These are phyloP conservation scores for Naganishia vishniacii DNA, from an alignment of 768 basidiomycete genomes.

Conservation along the genomic window DNA sequence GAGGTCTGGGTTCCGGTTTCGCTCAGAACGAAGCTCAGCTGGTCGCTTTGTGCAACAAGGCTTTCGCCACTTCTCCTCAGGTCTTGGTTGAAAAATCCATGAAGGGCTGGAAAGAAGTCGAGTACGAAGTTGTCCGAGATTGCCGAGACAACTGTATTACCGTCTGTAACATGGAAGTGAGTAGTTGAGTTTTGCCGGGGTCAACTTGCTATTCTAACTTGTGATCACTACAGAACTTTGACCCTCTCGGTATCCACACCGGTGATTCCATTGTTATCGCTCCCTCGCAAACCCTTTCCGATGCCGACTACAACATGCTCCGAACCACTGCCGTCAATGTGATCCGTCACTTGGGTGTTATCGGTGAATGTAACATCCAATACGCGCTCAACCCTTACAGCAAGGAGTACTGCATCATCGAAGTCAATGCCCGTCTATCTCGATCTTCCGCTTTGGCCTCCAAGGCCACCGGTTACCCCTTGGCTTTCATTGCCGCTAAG, in stretches of 20 bases:
- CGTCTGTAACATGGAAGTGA: slow-evolving; percentile 99
- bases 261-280: slow-evolving; percentile 98
- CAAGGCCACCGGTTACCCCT: slow-evolving; percentile 95
- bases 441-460: slow-evolving; percentile 96
- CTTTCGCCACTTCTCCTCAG: slow-evolving; percentile 95
- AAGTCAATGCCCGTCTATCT: slow-evolving; percentile 96
- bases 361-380: slow-evolving; percentile 99
- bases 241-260: slow-evolving; percentile 95
- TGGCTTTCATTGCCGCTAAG: slow-evolving; percentile 97
- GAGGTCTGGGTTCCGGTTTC: slow-evolving; percentile 91
- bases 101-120: slow-evolving; percentile 99
- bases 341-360: slow-evolving; percentile 93
- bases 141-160: slow-evolving; percentile 98
- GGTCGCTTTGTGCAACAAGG: slow-evolving; percentile 79
- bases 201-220: slow-evolving; percentile 2
- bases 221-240: slow-evolving; percentile 72
- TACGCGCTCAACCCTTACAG: slow-evolving; percentile 94
- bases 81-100: slow-evolving; percentile 98
- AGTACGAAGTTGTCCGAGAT: slow-evolving; percentile 97
- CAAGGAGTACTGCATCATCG: slow-evolving; percentile 97
- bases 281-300: slow-evolving; percentile 96
- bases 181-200: slow-evolving; percentile 37
- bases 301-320: slow-evolving; percentile 98
- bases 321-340: slow-evolving; percentile 97
- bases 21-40: slow-evolving; percentile 91